A percentile compares a stretch with the other conserved stretches of the same genome.
phyloP scores from a whole-genome alignment of 2,329 filamentous ascomycete genomes.

The Zymoseptoria brevis region DNA sequence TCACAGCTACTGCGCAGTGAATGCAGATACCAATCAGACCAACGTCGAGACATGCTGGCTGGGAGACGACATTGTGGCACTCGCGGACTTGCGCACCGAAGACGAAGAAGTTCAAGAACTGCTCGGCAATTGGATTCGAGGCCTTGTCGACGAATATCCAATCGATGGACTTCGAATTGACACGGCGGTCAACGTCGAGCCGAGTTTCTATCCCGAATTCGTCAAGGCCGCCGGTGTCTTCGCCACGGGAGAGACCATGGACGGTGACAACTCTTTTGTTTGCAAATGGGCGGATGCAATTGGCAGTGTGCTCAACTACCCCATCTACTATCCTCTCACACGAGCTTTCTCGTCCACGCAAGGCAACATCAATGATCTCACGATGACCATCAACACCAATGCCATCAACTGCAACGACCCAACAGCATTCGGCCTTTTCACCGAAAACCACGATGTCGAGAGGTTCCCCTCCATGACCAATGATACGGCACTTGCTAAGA shows the following conservation, averaged over 20 bases:
- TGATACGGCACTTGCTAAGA: constrained; percentile 32
- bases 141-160: constrained; percentile 36
- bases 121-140: constrained; percentile 35
- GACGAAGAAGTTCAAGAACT: constrained; percentile 34
- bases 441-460: constrained; percentile 36
- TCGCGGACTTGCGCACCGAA: constrained; percentile 43
- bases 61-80: constrained; percentile 40
- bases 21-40: constrained; percentile 42
- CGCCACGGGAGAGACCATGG: constrained; percentile 32
- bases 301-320: constrained; percentile 33
- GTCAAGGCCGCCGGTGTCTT: constrained; percentile 30
- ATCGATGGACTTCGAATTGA: constrained; percentile 36
- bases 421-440: constrained; percentile 32
- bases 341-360: constrained; percentile 30
- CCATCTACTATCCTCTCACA: constrained; percentile 33
- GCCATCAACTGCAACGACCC: constrained; percentile 32
- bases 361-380: constrained; percentile 34
- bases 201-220: constrained; percentile 31
- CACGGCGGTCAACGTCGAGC: constrained; percentile 32
- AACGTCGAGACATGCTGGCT: constrained; percentile 44
- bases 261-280: constrained; percentile 25
- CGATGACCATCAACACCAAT: constrained; percentile 27
- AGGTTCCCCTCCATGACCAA: constrained; percentile 33
- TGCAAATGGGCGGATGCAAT: constrained; percentile 32
- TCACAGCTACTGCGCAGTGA: constrained; percentile 50